Conservation (phyloP, 164 flowering plant species). For the Vitis amurensis region DNA sequence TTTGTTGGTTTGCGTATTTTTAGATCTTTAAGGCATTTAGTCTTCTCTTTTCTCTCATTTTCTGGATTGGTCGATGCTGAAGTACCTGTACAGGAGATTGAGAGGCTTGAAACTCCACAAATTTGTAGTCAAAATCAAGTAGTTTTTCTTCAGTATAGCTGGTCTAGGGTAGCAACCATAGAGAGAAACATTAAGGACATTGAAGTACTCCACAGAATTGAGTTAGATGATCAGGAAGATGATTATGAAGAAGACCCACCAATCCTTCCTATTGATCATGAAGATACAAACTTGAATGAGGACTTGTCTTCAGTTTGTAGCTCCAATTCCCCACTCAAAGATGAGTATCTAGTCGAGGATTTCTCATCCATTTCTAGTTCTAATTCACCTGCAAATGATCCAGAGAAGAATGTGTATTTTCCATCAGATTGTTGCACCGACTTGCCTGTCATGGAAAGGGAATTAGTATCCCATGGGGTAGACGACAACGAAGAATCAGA, state of each 20-base stretch:
- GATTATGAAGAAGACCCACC: constrained; percentile 2
- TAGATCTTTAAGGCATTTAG: neutral
- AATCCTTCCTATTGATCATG: neutral
- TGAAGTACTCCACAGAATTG: neutral
- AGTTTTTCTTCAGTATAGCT: neutral
- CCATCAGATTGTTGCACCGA: constrained; percentile 7
- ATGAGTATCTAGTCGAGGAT: neutral
- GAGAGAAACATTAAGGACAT: neutral
- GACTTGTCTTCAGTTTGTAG: neutral
- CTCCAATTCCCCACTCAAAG: neutral
- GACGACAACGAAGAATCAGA: constrained; percentile 21
- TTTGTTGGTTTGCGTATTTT: constrained; percentile 8
- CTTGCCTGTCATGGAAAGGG: neutral
- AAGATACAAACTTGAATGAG: neutral
- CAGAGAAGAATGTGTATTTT: neutral
- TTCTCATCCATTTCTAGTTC: neutral
- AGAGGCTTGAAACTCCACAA: constrained; percentile 11
- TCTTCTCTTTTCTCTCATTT: constrained; percentile 1
- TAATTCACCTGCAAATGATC: neutral
- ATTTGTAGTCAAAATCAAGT: constrained; percentile 8
- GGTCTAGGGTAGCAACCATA: neutral
- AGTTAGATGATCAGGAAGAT: neutral
- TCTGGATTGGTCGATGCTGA: neutral
- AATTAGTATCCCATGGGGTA: neutral
- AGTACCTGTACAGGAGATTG: constrained; percentile 7